A percentile compares a stretch with the other conserved stretches of the same genome.
These are phyloP conservation scores for Fusarium compactum DNA, from an alignment of 2,329 filamentous ascomycete species.

Conservation along the genomic window DNA sequence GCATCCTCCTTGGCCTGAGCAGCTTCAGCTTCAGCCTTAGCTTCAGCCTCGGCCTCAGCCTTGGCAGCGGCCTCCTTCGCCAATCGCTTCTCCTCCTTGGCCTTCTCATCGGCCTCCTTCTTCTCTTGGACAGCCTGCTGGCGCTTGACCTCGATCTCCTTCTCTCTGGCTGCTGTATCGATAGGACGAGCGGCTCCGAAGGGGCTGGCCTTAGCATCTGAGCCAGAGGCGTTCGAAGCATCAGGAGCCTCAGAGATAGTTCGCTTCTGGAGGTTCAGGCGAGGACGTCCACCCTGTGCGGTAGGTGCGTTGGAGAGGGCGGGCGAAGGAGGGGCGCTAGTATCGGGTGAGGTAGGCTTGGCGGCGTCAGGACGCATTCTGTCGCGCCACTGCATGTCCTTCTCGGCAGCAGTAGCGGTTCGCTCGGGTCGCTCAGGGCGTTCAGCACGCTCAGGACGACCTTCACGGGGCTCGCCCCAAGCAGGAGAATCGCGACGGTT, in stretches of 20 bases:
- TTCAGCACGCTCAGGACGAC: constrained; percentile 70
- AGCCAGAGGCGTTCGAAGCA: constrained; percentile 59
- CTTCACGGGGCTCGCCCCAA: constrained; percentile 80
- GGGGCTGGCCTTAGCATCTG: constrained; percentile 86
- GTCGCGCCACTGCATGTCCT: constrained; percentile 92
- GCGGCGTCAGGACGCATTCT: constrained; percentile 87
- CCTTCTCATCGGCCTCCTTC: constrained; percentile 88
- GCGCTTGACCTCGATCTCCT: constrained; percentile 90
- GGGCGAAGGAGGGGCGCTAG: constrained; percentile 81
- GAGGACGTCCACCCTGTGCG: constrained; percentile 74
- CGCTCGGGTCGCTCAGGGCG: constrained; percentile 79
- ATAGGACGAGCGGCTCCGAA: constrained; percentile 96
- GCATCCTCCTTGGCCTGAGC: constrained; percentile 48
- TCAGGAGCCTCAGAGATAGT: constrained; percentile 82
- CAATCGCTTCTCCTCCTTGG: constrained; percentile 77
- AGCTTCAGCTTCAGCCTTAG: constrained; percentile 47
- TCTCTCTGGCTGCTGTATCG: constrained; percentile 90
- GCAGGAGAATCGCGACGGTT: constrained; percentile 77
- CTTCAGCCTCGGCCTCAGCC: constrained; percentile 54
- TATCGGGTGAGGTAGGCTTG: constrained; percentile 76
- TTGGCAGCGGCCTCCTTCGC: constrained; percentile 69
- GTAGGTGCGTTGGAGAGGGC: constrained; percentile 65
- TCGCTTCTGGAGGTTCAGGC: constrained; percentile 88
- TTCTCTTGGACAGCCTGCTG: constrained; percentile 80
- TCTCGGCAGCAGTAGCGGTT: constrained; percentile 86